These are phyloP conservation scores for Sugiyamaella mastotermitis DNA, from an alignment of 805 yeast species.

Conservation along the genomic window DNA sequence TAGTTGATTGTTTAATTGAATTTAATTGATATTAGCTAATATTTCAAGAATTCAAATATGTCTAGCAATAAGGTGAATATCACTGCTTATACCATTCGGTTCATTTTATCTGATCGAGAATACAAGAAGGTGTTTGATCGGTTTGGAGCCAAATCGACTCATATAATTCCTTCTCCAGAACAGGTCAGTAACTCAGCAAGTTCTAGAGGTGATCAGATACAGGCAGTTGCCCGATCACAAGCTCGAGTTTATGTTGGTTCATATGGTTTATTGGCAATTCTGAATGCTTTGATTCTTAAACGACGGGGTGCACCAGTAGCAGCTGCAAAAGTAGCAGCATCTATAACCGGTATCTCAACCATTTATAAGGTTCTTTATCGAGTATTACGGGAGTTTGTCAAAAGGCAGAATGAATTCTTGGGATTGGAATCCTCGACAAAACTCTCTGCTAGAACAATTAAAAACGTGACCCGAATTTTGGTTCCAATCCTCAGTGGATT, in stretches of 20 bases:
- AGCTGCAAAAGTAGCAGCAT: constrained; percentile 12
- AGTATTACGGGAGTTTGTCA: constrained; percentile 1
- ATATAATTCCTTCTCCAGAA: constrained; percentile 7
- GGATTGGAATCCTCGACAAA: not conserved
- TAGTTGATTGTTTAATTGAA: too few species aligned
- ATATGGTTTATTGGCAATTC: constrained; percentile 14
- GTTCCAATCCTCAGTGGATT: constrained; percentile 18
- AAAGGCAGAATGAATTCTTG: constrained; percentile 4
- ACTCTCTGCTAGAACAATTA: not conserved
- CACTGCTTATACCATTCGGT: constrained; percentile 20
- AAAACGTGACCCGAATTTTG: not conserved
- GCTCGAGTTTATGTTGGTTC: constrained; percentile 18
- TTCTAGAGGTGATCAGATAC: constrained; percentile 13
- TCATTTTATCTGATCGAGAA: constrained; percentile 22
- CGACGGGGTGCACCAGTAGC: constrained; percentile 7
- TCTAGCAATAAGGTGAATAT: too few species aligned
- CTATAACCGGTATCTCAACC: constrained; percentile 15
- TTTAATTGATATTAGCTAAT: too few species aligned
- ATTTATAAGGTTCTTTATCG: constrained; percentile 14
- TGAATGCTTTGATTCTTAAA: constrained; percentile 10
- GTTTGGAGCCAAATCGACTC: constrained; percentile 5
- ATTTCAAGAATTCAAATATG: too few species aligned
- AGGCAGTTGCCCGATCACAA: constrained; percentile 19
- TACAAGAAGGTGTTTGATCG: constrained; percentile 14
- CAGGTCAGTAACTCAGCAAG: constrained; percentile 10